These are phyloP conservation scores for Podila clonocystis DNA, from an alignment of 192 early-diverging fungal genomes.

Conservation along the genomic window DNA sequence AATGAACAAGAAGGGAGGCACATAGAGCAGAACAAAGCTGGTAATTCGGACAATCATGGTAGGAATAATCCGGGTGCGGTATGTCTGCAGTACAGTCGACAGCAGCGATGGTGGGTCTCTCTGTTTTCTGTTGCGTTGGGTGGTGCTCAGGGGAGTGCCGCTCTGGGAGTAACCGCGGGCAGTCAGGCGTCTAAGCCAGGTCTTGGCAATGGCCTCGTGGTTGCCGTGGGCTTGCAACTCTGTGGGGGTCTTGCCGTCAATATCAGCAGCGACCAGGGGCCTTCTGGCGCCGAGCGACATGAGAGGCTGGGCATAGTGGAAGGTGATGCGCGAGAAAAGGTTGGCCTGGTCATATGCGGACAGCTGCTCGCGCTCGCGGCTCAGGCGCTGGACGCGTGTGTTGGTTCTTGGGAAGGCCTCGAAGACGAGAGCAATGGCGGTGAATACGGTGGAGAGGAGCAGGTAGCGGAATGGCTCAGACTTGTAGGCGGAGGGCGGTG, in stretches of 20 bases:
- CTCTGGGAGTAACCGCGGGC: not conserved
- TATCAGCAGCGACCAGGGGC: slow-evolving; percentile 73
- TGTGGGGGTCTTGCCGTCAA: slow-evolving; percentile 34
- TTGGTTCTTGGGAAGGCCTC: slow-evolving; percentile 21
- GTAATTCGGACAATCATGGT: slow-evolving; percentile 21
- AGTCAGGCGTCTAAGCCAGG: slow-evolving; percentile 14
- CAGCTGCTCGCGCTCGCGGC: slow-evolving; percentile 17
- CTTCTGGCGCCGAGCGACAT: slow-evolving; percentile 80
- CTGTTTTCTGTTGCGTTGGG: not conserved
- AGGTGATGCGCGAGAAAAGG: slow-evolving; percentile 83
- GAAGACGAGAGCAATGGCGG: slow-evolving; percentile 19
- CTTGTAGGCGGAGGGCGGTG: slow-evolving; percentile 21
- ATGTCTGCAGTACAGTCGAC: slow-evolving; percentile 11
- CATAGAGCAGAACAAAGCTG: slow-evolving; percentile 26
- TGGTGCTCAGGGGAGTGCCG: not conserved
- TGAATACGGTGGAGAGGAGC: slow-evolving; percentile 3
- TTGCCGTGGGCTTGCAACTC: slow-evolving; percentile 14
- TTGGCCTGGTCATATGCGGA: slow-evolving; percentile 61
- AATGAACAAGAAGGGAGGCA: slow-evolving; percentile 23
- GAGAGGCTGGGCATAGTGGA: slow-evolving; percentile 86
- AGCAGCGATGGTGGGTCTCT: slow-evolving; percentile 23
- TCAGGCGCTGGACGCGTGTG: slow-evolving; percentile 33
- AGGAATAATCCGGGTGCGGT: slow-evolving; percentile 11
- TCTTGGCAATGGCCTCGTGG: slow-evolving; percentile 12
- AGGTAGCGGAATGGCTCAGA: slow-evolving; percentile 25